Percentiles rank a stretch among this genome's conserved stretches.
These are phyloP conservation scores for Polyporus arcularius DNA, from an alignment of 768 basidiomycete genomes.

Conservation along the genomic window DNA sequence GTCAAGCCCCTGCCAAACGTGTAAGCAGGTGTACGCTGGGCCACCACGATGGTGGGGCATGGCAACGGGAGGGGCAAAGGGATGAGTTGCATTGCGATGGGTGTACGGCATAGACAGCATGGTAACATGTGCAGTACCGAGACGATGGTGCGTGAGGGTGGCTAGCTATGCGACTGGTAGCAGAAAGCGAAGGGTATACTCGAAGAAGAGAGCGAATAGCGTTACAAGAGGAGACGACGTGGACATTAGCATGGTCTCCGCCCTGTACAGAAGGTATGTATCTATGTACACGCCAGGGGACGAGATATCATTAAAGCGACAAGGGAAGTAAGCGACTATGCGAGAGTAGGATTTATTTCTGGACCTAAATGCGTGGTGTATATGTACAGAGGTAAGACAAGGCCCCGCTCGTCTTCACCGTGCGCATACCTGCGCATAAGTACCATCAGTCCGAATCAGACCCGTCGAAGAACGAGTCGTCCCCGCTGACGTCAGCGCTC, in stretches of 20 bases:
- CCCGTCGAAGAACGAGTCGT: background rate
- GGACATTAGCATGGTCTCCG: no score
- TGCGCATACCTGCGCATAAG: background rate
- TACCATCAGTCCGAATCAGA: constrained; percentile 2
- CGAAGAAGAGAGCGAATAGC: background rate
- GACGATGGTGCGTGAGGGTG: background rate
- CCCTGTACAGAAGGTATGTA: no score
- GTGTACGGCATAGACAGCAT: background rate
- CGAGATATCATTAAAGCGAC: no score
- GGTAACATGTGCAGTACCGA: background rate
- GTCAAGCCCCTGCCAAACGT: no score
- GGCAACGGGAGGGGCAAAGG: background rate
- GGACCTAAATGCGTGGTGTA: background rate
- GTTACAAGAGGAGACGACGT: no score
- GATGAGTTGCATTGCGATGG: background rate
- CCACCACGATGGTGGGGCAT: no score
- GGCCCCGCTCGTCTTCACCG: background rate
- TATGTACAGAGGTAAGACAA: background rate
- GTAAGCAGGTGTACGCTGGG: no score
- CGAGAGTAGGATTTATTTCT: background rate
- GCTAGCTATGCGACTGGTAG: background rate
- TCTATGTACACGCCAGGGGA: no score
- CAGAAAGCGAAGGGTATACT: background rate
- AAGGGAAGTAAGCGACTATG: background rate
- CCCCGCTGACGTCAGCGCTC: constrained; percentile 16